Base-by-base conservation (phyloP, 75 land plant species). In the Cunninghamia lanceolata region DNA sequence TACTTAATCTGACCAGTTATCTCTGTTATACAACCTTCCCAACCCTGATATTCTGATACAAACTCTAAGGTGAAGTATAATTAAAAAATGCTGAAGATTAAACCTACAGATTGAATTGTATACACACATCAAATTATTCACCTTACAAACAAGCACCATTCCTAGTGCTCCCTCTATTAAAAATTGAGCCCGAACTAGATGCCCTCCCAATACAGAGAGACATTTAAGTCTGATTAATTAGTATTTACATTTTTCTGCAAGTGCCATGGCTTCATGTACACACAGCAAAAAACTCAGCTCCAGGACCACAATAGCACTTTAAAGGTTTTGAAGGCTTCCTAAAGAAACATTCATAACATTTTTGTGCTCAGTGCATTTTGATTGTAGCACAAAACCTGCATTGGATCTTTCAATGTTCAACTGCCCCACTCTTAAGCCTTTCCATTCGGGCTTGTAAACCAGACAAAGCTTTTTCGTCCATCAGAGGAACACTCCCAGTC, bases 391-490 rank as follows among this genome's bases (percentile, higher is more conserved):
- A 40, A 40, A 25, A 73, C 36, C 36, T 9, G 10, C 43, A 2
- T 25, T 42, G 46, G n/a, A 21, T 40, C 28, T 39, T 40, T 21
- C n/a, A 40, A 7, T 79, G 45, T 28, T 95, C 97, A 79, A 91
- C 54, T 16, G 93, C 88, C 52, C 99, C 99, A 86, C 92, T 92
- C 89, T 98, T 98, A 15, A 98, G 95, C 90, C 97, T 92, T 87
- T 96, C 99, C 97, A 98, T 96, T n/a, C 99, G 92, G 0, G 99
- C 99, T 84, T 98, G 99, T 85, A 98, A 92, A 11, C 99, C 99
- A 74, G 99, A 98, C 79, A 98, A 88, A 9, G 99, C 99, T 74
- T 92, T 95, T 86, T 96, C 99, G 86, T 98, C 99, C 92, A 93
- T 91, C 0, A 93, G 93, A 84, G 86, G 94, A 79, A 89, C 85